Percentiles rank a stretch among this genome's conserved stretches.
Evolutionary conservation across 768 basidiomycete species (phyloP).

Genomic region (Leccinum longicurvipes): DNA sequence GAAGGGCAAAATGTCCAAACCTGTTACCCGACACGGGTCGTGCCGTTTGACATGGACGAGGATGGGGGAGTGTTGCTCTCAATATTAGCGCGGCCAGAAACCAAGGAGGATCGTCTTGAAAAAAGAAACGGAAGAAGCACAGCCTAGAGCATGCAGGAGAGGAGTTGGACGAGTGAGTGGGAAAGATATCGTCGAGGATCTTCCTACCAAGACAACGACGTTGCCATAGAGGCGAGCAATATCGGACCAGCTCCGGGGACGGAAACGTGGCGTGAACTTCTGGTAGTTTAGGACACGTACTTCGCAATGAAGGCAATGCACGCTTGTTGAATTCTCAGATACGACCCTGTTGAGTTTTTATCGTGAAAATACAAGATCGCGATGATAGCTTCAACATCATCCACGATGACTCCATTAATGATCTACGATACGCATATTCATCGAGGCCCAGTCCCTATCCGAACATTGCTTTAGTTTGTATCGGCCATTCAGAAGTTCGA

Average conservation of each 20-base stretch:
- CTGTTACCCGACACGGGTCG: slow-evolving; percentile 44
- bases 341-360: neutral
- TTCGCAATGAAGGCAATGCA: neutral
- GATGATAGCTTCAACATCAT: neutral
- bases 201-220: slow-evolving; percentile 19
- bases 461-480: neutral
- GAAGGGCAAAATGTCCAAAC: slow-evolving; percentile 46
- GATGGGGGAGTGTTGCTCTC: slow-evolving; percentile 42
- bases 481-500: neutral
- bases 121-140: slow-evolving; percentile 42
- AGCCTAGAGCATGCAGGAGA: slow-evolving; percentile 44
- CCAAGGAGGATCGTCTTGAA: slow-evolving; percentile 36
- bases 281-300: slow-evolving; percentile 51
- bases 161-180: slow-evolving; percentile 63
- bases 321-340: too few relatives aligned
- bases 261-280: slow-evolving; percentile 75
- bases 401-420: neutral
- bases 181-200: slow-evolving; percentile 51
- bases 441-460: too few relatives aligned
- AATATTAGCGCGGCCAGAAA: slow-evolving; percentile 29
- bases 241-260: slow-evolving; percentile 39
- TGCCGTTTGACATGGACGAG: slow-evolving; percentile 79
- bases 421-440: neutral
- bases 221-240: slow-evolving; percentile 10
- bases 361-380: neutral